Evolutionary conservation across 495 filamentous ascomycete species (phyloP).

Genomic region (Aspergillus nanangensis): DNA sequence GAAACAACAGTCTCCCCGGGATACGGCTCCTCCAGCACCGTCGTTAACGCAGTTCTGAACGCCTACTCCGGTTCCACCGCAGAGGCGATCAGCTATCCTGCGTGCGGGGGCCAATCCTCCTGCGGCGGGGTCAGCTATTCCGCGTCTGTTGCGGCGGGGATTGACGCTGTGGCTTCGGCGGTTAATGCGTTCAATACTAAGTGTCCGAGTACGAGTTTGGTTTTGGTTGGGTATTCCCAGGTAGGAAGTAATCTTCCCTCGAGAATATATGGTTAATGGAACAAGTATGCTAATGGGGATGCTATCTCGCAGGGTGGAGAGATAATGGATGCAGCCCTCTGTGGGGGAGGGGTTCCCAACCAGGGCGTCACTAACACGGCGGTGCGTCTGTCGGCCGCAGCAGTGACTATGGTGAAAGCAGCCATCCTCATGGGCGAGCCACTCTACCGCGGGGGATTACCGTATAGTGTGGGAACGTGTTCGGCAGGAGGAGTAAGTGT

Average conservation of each 20-base stretch:
- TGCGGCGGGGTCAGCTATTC: constrained; percentile 51
- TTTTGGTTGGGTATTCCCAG: neutral
- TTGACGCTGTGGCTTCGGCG: neutral
- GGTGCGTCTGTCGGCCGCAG: constrained; percentile 39
- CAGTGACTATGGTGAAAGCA: constrained; percentile 50
- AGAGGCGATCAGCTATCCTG: constrained; percentile 56
- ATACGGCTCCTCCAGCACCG: constrained; percentile 45
- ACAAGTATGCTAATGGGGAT: neutral
- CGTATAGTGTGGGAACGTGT: constrained; percentile 61
- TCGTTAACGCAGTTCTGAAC: constrained; percentile 45
- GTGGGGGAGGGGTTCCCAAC: constrained; percentile 54
- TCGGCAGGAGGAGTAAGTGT: constrained; percentile 49
- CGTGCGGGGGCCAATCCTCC: constrained; percentile 49
- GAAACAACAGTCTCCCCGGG: constrained; percentile 56
- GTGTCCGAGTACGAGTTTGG: neutral
- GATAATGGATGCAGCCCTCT: constrained; percentile 60
- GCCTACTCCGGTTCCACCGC: constrained; percentile 47
- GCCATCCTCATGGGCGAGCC: constrained; percentile 63
- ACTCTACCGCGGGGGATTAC: constrained; percentile 43
- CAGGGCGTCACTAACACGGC: constrained; percentile 44
- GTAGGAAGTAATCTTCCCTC: constrained; percentile 19
- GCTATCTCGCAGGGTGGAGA: constrained; percentile 46
- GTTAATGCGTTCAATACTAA: neutral
- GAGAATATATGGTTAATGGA: constrained; percentile 31
- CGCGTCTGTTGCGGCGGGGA: constrained; percentile 29